Conservation (phyloP, 2,329 filamentous ascomycete genomes). For the Aspergillus phoenicis region DNA sequence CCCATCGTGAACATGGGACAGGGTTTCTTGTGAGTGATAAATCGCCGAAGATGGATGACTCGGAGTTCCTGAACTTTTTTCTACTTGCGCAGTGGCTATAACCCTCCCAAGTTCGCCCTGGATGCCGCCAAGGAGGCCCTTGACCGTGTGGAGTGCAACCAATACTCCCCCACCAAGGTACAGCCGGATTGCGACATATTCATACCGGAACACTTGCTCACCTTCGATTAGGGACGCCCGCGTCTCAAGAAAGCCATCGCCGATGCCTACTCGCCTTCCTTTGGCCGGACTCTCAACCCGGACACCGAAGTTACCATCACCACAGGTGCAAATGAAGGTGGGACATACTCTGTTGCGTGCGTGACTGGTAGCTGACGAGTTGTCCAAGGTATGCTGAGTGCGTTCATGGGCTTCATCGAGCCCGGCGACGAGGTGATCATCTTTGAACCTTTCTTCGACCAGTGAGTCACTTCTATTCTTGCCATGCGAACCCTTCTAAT, state of each 20-base stretch:
- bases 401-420: slow-evolving; percentile 97
- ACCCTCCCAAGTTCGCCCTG: slow-evolving; percentile 86
- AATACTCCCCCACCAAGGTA: slow-evolving; percentile 92
- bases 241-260: slow-evolving; percentile 90
- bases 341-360: not conserved
- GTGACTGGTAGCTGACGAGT: not conserved
- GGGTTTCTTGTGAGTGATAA: slow-evolving; percentile 55
- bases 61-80: slow-evolving; percentile 1
- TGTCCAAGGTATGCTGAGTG: slow-evolving; percentile 77
- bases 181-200: not conserved
- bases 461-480: slow-evolving; percentile 55
- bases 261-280: slow-evolving; percentile 86
- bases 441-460: slow-evolving; percentile 98
- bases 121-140: slow-evolving; percentile 89
- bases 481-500: not conserved
- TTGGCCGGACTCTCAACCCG: slow-evolving; percentile 78
- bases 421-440: slow-evolving; percentile 94
- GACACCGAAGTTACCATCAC: slow-evolving; percentile 95
- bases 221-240: slow-evolving; percentile 67
- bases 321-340: slow-evolving; percentile 62
- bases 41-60: not conserved
- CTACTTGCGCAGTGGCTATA: slow-evolving; percentile 67
- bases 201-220: slow-evolving; percentile 6
- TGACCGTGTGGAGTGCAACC: slow-evolving; percentile 92
- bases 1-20: slow-evolving; percentile 72